A percentile compares a stretch with the other conserved stretches of the same genome.
Conservation (phyloP, 768 basidiomycete species). For the Panus rudis region DNA sequence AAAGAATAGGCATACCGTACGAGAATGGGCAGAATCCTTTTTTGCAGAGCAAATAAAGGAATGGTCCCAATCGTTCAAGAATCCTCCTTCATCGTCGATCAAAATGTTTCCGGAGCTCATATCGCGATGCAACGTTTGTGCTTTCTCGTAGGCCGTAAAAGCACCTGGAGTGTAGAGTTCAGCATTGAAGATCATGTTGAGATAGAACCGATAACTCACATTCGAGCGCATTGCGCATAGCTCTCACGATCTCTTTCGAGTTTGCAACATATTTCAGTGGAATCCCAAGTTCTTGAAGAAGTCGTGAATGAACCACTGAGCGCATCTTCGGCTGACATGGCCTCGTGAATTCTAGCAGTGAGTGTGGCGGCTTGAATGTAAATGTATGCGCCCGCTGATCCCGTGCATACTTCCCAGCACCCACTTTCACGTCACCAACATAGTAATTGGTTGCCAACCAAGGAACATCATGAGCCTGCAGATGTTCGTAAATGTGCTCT, state of each 20-base stretch:
- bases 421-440: conserved; percentile 6
- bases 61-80: conserved; percentile 7
- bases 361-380: no score
- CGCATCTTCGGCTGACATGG: no score
- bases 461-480: background rate
- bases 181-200: background rate
- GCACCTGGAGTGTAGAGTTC: background rate
- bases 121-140: background rate
- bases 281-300: conserved; percentile 4
- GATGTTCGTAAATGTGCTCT: background rate
- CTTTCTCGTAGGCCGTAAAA: background rate
- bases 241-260: conserved; percentile 1
- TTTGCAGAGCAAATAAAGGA: background rate
- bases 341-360: no score
- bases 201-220: background rate
- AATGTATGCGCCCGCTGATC: no score
- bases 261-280: background rate
- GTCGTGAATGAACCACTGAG: background rate
- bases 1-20: background rate
- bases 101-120: conserved; percentile 3
- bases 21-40: background rate
- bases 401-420: no score
- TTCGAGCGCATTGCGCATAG: background rate
- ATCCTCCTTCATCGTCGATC: background rate
- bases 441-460: background rate